Conservation (phyloP, 1,284 basidiomycete genomes). For the Wolfiporia cocos region DNA sequence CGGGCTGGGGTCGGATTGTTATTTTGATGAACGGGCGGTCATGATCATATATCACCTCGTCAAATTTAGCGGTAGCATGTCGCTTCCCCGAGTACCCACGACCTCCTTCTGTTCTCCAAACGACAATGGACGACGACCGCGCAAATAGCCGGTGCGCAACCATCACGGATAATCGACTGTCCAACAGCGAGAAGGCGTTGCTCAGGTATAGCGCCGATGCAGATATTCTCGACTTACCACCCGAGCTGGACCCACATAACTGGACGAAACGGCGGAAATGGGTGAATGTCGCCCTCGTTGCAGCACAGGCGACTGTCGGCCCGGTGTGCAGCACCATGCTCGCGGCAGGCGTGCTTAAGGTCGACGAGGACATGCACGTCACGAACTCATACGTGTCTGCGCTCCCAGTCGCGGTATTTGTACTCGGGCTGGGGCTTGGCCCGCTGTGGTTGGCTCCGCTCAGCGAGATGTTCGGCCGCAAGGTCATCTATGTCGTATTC, state of each 20-base stretch:
- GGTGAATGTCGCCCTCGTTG: conserved; percentile 7
- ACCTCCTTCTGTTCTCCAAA: no score
- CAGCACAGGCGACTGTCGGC: conserved; percentile 5
- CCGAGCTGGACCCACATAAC: conserved; percentile 5
- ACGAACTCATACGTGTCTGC: conserved; percentile 5
- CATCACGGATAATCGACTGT: neutral
- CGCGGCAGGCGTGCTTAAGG: conserved; percentile 5
- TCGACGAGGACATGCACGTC: conserved; percentile 6
- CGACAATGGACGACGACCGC: no score
- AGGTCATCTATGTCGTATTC: conserved; percentile 6
- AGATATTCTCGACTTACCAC: neutral
- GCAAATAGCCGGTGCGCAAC: neutral
- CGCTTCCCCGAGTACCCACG: no score
- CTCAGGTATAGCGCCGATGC: neutral
- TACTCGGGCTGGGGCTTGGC: conserved; percentile 7
- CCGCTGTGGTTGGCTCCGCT: conserved; percentile 8
- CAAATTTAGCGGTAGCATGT: no score
- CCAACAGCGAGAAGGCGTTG: neutral
- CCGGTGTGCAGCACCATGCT: conserved; percentile 10
- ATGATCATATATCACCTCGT: no score
- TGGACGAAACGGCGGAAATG: conserved; percentile 8
- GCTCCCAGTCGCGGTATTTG: conserved; percentile 8
- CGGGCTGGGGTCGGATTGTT: no score
- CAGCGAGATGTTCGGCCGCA: conserved; percentile 9
- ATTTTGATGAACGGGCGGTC: no score